Evolutionary conservation across 2,329 filamentous ascomycete genomes (phyloP), one percentile per base, ranked within the genome.

Genomic region (Claviceps sp.): DNA sequence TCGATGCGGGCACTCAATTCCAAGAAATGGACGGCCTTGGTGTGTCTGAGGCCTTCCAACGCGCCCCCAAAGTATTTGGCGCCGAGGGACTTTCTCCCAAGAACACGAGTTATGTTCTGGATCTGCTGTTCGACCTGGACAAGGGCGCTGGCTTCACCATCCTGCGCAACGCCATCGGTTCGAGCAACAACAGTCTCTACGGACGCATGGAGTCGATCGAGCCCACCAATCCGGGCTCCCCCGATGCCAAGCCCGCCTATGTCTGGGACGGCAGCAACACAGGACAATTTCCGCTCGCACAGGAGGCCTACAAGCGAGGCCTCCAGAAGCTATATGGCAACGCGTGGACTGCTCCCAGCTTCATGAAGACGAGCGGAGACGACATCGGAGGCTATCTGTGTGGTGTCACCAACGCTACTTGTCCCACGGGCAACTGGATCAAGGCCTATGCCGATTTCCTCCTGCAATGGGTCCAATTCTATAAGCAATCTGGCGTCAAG

Each of bases 101-200:
- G 37, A 48, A 48, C 19, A 6, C 7, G 37, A 5, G 6, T 5
- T n/a, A 48, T 13, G 47, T 48, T 24, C 37, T 48, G 47, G 47
- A 48, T 48, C 47, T 48, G 19, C 47, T 48, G 2, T 48, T 48
- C 17, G 11, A 10, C 26, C 34, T 50, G 39, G 24, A 50, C 1
- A 43, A 50, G 26, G 45, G 45, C 45, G 45, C 45, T 13, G 45
- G 45, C 17, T 47, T 47, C 45, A 22, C 45, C 26, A 38, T 47
- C n/a, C 8, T 47, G 45, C 45, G 45, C 45, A 47, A 47, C 45
- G 45, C n/a, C 45, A 38, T 47, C 34, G 45, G 45, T n/a, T 22
- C 45, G 8, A 47, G 44, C 44, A 13, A 47, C 44, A 47, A 47
- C 16, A 11, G 13, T 6, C 16, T 37, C 10, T 47, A 38, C 11